Percentiles rank a stretch among this genome's conserved stretches.
These are phyloP conservation scores for Capsicum chinense DNA, from an alignment of 257 asterid genomes.

Conservation along the genomic window DNA sequence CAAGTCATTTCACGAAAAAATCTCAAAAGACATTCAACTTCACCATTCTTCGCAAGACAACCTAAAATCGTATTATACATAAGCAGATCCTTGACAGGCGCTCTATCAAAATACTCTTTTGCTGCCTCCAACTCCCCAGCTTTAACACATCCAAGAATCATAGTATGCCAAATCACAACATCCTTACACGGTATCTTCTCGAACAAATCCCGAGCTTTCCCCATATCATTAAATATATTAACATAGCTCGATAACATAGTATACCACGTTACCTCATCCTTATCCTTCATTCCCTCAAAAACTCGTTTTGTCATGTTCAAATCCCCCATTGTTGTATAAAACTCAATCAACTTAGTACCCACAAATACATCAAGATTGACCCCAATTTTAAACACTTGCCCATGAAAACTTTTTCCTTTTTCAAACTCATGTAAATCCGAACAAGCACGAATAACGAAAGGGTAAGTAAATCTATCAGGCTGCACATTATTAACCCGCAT, in stretches of 20 bases:
- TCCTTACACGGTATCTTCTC: constrained; percentile 33
- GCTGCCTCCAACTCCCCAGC: constrained; percentile 32
- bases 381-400: constrained; percentile 33
- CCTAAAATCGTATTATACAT: constrained; percentile 35
- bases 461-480: constrained; percentile 37
- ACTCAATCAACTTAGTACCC: constrained; percentile 33
- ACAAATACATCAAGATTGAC: constrained; percentile 33
- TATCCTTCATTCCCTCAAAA: constrained; percentile 32
- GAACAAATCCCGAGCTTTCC: constrained; percentile 28
- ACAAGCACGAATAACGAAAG: constrained; percentile 35
- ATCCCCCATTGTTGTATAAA: constrained; percentile 25
- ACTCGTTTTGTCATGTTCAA: neutral
- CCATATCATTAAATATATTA: constrained; percentile 30
- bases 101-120: constrained; percentile 28
- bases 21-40: constrained; percentile 26
- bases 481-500: constrained; percentile 19
- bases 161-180: constrained; percentile 33
- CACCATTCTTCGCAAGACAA: constrained; percentile 34
- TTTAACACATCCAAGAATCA: constrained; percentile 32
- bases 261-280: constrained; percentile 34
- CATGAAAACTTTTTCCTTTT: constrained; percentile 25
- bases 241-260: constrained; percentile 28
- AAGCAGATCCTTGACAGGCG: constrained; percentile 36
- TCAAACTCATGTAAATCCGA: constrained; percentile 24
- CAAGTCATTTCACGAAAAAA: constrained; percentile 32